phyloP scores from a whole-genome alignment of 2,329 filamentous ascomycete species.

The Elsinoe necatrix region DNA sequence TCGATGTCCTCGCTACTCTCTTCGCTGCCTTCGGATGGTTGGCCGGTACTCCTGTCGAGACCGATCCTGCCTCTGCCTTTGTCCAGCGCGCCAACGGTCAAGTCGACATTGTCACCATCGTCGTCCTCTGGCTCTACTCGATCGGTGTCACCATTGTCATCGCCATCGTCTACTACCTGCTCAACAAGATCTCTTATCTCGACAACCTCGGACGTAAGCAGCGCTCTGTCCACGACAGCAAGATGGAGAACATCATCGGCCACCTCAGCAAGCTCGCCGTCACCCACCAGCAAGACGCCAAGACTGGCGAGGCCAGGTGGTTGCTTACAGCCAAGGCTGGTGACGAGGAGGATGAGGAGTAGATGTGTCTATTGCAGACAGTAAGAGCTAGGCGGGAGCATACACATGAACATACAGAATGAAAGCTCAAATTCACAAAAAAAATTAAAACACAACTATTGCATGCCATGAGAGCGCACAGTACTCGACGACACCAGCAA shows the following conservation, averaged over 20 bases:
- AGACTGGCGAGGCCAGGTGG: constrained; percentile 37
- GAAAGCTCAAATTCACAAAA: constrained; percentile 13
- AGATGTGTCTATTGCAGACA: constrained; percentile 21
- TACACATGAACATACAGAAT: constrained; percentile 16
- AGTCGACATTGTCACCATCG: constrained; percentile 56
- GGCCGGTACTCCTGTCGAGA: constrained; percentile 41
- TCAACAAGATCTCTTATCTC: constrained; percentile 51
- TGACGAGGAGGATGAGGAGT: constrained; percentile 43
- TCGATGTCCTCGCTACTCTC: constrained; percentile 63
- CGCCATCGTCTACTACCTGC: constrained; percentile 55
- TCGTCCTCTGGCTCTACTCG: constrained; percentile 58
- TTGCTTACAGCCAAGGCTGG: constrained; percentile 36
- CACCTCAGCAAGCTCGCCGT: constrained; percentile 57
- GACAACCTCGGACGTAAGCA: constrained; percentile 57
- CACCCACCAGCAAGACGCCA: constrained; percentile 48
- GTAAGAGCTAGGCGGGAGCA: constrained; percentile 7
- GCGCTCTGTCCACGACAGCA: constrained; percentile 52
- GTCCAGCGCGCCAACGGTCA: constrained; percentile 36
- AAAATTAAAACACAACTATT: not conserved
- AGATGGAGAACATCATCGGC: constrained; percentile 58
- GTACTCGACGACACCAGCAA: constrained; percentile 1
- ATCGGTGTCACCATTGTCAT: constrained; percentile 58
- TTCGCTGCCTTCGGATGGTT: constrained; percentile 72
- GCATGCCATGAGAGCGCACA: constrained; percentile 13
- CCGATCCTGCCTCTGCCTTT: constrained; percentile 34